These are phyloP conservation scores for Zygoascus hellenicus DNA, from an alignment of 1,139 yeast species.

Conservation along the genomic window DNA sequence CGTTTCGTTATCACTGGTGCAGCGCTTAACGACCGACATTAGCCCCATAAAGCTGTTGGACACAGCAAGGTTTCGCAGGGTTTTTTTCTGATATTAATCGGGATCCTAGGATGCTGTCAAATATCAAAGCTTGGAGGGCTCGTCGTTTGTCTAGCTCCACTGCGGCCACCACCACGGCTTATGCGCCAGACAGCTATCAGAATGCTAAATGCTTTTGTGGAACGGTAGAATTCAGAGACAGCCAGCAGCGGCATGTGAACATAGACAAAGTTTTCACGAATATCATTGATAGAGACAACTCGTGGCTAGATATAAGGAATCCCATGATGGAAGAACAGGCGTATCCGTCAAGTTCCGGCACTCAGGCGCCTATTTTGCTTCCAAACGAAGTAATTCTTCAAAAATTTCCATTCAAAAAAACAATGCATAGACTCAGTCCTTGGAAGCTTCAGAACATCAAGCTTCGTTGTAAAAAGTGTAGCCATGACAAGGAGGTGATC, in stretches of 20 bases:
- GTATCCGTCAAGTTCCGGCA: slow-evolving; percentile 13
- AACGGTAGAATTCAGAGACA: neutral
- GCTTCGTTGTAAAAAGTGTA: slow-evolving; percentile 17
- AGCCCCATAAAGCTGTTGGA: too few species aligned
- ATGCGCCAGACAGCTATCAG: too few species aligned
- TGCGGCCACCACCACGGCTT: neutral
- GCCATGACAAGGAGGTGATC: slow-evolving; percentile 7
- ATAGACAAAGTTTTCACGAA: neutral
- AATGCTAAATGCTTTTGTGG: too few species aligned
- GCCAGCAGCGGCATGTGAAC: neutral
- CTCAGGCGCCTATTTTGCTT: slow-evolving; percentile 26
- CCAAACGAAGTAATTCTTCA: slow-evolving; percentile 32
- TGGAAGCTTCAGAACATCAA: slow-evolving; percentile 19
- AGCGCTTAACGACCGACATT: too few species aligned
- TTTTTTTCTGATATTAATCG: too few species aligned
- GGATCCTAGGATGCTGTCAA: neutral
- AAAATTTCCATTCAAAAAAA: slow-evolving; percentile 22
- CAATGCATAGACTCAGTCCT: slow-evolving; percentile 17
- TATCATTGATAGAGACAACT: neutral
- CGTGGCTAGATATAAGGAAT: neutral
- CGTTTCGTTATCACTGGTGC: too few species aligned
- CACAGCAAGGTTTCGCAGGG: too few species aligned
- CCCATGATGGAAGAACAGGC: neutral
- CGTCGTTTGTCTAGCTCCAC: neutral
- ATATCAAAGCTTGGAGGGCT: neutral